phyloP scores from a whole-genome alignment of 2,329 filamentous ascomycete species.

The Aureobasidium pullulans region DNA sequence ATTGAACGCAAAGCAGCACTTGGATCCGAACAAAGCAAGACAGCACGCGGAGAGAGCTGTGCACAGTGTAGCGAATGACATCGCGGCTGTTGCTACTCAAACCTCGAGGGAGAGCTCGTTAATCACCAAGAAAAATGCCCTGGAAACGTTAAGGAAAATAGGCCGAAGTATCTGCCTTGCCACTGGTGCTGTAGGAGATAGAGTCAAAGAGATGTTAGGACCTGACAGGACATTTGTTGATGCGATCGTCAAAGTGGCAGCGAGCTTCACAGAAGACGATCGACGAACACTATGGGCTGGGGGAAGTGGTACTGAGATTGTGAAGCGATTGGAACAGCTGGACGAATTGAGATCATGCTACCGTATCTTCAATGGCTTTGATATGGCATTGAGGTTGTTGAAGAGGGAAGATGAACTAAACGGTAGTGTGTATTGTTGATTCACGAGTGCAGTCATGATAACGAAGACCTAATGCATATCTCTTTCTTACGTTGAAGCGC shows the following conservation, averaged over 20 bases:
- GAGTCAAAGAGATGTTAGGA: not conserved
- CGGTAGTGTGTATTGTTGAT: not conserved
- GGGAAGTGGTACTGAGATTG: not conserved
- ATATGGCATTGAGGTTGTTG: not conserved
- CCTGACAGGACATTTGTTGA: not conserved
- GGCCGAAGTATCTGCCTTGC: slow-evolving; percentile 1
- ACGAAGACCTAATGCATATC: not conserved
- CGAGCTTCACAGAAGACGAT: not conserved
- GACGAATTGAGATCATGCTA: not conserved
- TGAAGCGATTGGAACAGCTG: not conserved
- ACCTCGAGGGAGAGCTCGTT: not conserved
- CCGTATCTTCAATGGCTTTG: not conserved
- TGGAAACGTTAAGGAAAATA: not conserved
- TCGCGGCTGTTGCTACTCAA: not conserved
- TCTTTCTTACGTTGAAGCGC: too few relatives aligned
- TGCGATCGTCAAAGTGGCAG: not conserved
- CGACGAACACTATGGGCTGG: not conserved
- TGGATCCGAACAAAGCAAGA: not conserved
- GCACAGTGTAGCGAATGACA: not conserved
- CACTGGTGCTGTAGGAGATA: not conserved
- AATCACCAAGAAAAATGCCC: not conserved
- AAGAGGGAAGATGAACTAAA: not conserved
- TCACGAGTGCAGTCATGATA: too few relatives aligned
- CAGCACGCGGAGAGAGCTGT: not conserved
- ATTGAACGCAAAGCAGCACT: not conserved